Percentiles rank a stretch among this genome's conserved stretches.
phyloP scores from a whole-genome alignment of 139 green algal genomes.

The Chlorella vulgaris region DNA sequence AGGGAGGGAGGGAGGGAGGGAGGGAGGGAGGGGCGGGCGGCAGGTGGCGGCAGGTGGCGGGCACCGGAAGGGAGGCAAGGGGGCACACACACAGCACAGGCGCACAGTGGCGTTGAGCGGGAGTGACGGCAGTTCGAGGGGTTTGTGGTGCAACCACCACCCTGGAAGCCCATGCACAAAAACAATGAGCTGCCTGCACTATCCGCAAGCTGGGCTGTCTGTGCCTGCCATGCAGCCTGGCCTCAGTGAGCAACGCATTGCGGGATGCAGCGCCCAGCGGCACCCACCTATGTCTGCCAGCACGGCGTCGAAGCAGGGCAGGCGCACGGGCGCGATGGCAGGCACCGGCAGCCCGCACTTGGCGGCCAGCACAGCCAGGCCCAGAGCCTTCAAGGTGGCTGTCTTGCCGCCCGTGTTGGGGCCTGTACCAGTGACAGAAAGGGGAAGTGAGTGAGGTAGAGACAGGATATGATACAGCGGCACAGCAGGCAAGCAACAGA shows the following conservation, averaged over 20 bases:
- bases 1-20: not conserved
- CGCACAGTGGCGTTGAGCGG: too few relatives aligned
- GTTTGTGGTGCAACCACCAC: too few relatives aligned
- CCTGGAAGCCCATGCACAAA: too few relatives aligned
- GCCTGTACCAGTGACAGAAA: not conserved
- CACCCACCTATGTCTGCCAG: conserved; percentile 68
- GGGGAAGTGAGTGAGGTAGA: not conserved
- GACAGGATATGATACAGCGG: not conserved
- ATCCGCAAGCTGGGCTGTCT: too few relatives aligned
- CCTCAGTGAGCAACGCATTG: too few relatives aligned
- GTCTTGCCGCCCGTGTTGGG: conserved; percentile 98
- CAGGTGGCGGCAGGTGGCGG: too few relatives aligned
- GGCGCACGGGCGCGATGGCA: conserved; percentile 54
- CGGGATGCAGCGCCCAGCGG: too few relatives aligned
- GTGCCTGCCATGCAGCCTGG: too few relatives aligned
- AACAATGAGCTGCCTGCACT: too few relatives aligned
- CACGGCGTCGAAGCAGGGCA: conserved; percentile 79
- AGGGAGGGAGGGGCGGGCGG: not conserved
- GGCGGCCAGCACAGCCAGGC: conserved; percentile 81
- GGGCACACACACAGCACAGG: too few relatives aligned
- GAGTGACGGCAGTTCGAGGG: too few relatives aligned
- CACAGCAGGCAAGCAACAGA: not conserved
- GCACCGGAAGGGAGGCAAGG: too few relatives aligned
- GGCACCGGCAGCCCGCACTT: conserved; percentile 84
- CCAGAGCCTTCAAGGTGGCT: conserved; percentile 88